These are phyloP conservation scores for Aspergillus incahuasiensis DNA, from an alignment of 495 filamentous ascomycete species.

Conservation along the genomic window DNA sequence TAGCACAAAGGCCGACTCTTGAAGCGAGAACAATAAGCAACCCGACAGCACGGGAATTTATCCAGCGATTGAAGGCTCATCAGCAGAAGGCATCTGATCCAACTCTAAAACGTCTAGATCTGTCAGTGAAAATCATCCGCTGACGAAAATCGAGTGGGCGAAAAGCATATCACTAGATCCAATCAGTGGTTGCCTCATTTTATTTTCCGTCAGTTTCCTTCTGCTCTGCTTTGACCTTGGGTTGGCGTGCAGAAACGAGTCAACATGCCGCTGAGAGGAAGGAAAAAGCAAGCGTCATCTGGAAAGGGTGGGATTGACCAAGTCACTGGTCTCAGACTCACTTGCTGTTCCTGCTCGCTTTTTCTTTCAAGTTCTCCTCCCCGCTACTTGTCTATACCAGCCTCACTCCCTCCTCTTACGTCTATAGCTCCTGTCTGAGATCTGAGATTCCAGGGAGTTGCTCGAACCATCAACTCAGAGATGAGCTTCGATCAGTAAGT, in stretches of 20 bases:
- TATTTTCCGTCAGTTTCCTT: slow-evolving; percentile 4
- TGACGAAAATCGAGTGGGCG: slow-evolving; percentile 3
- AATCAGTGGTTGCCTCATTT: not conserved
- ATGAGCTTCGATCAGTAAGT: slow-evolving; percentile 28
- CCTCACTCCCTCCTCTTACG: not conserved
- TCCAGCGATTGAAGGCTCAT: not conserved
- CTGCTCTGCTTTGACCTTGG: slow-evolving; percentile 8
- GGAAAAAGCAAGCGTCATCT: slow-evolving; percentile 16
- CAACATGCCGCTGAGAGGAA: slow-evolving; percentile 11
- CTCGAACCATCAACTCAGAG: slow-evolving; percentile 3
- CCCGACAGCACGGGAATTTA: not conserved
- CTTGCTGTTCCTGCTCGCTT: not conserved
- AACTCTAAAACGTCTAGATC: slow-evolving; percentile 7
- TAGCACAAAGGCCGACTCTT: not conserved
- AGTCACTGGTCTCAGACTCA: not conserved
- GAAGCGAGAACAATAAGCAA: not conserved
- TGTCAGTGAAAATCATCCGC: slow-evolving; percentile 9
- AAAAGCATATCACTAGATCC: not conserved
- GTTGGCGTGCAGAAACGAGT: slow-evolving; percentile 15
- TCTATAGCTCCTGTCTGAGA: not conserved
- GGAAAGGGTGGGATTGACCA: slow-evolving; percentile 20
- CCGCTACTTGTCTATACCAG: slow-evolving; percentile 4
- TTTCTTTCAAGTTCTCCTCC: not conserved
- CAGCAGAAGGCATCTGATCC: slow-evolving; percentile 1
- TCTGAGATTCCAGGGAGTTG: slow-evolving; percentile 6